Evolutionary conservation across 2,329 filamentous ascomycete genomes (phyloP).

Genomic region (Colletotrichum abscissum): DNA sequence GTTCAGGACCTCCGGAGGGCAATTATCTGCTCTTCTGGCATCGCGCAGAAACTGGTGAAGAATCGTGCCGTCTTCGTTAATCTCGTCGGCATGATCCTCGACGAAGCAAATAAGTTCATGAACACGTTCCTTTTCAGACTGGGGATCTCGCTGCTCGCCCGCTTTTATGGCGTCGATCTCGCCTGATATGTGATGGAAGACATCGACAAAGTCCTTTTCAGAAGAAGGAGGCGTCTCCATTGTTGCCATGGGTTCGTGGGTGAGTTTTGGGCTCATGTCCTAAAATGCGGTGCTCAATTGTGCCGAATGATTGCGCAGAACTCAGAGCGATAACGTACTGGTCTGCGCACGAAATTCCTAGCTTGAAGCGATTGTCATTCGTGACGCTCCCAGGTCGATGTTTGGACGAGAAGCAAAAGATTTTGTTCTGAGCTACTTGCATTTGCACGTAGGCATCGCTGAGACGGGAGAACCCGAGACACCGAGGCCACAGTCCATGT

Average conservation of each 20-base stretch:
- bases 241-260: background rate
- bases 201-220: background rate
- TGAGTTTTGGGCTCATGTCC: no score
- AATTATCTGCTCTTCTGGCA: background rate
- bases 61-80: background rate
- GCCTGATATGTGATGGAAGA: background rate
- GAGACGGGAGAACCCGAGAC: background rate
- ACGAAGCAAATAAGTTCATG: background rate
- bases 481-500: background rate
- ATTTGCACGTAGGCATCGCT: background rate
- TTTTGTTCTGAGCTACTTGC: background rate
- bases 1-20: background rate
- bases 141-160: background rate
- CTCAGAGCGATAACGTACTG: background rate
- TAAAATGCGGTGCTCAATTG: background rate
- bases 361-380: background rate
- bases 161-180: background rate
- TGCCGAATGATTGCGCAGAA: background rate
- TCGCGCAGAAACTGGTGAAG: background rate
- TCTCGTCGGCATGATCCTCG: background rate
- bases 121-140: background rate
- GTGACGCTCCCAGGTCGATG: background rate
- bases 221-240: background rate
- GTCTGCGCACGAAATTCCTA: background rate
- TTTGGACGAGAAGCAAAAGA: background rate